These are phyloP conservation scores for Teratosphaeria viscida DNA, from an alignment of 2,329 filamentous ascomycete genomes.

Conservation along the genomic window DNA sequence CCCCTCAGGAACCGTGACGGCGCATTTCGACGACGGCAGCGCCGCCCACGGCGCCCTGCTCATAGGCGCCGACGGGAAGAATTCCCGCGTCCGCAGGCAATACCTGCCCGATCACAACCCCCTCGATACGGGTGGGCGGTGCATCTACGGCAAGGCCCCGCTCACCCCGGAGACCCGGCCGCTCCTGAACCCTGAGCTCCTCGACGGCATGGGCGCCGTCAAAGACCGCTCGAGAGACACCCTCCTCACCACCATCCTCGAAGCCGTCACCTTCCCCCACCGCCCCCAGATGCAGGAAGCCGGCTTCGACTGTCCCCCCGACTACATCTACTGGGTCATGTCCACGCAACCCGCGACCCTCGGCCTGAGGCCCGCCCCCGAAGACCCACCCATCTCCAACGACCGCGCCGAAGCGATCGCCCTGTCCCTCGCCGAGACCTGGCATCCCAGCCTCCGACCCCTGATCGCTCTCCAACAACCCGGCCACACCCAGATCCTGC, in stretches of 20 bases:
- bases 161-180: conserved; percentile 3
- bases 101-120: conserved; percentile 10
- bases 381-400: not conserved
- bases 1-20: conserved; percentile 4
- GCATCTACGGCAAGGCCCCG: conserved; percentile 17
- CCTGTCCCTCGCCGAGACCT: not conserved
- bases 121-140: conserved; percentile 11
- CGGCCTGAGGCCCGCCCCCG: not conserved
- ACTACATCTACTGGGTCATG: not conserved
- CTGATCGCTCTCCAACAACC: not conserved
- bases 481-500: not conserved
- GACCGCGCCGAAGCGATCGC: not conserved
- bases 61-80: conserved; percentile 16
- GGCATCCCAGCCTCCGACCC: not conserved
- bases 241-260: not conserved
- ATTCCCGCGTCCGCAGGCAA: conserved; percentile 13
- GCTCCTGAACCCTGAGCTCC: not conserved
- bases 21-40: conserved; percentile 9
- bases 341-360: not conserved
- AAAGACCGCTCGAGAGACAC: not conserved
- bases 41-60: conserved; percentile 8
- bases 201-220: not conserved
- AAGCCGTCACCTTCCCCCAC: not conserved
- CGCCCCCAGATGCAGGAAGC: not conserved
- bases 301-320: not conserved